Evolutionary conservation across 2,329 filamentous ascomycete species (phyloP), one percentile per base, ranked within the genome.

Genomic region (Remersonia thermophila): DNA sequence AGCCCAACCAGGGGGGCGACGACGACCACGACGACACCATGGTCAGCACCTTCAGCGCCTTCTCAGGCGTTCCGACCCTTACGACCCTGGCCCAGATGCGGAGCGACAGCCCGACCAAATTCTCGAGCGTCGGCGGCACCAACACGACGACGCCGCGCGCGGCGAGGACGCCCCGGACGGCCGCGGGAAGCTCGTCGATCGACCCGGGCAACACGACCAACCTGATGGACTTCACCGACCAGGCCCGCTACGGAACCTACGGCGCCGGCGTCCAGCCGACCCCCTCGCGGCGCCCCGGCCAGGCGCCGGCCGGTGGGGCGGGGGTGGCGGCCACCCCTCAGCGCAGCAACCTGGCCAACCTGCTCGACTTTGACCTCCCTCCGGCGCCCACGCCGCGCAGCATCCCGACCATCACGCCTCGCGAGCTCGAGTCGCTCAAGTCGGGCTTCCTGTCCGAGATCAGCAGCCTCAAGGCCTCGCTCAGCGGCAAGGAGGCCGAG

Each of bases 401-500:
- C 37, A 73, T 96, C 27, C 91, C 91, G 0, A 84, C 80, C 7
- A 81, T 96, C 47, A 94, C 87, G 2, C 83, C 91, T 2, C 77
- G 91, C 25, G 91, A 98, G 60, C 67, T 96, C 2, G 91, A 98
- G 55, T 83, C 82, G 11, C 68, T 96, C 41, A 96, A 96, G 57
- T 95, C 87, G 0, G 73, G 73, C 16, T 93, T 93, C 50, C 69
- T 93, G 35, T 93, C 87, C 0, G 84, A 96, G 55, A 93, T 98
- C 41, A 93, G 85, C 43, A 85, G 83, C n/a, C 72, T 98, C 13
- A 91, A 84, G 53, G 91, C 91, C 3, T 89, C 84, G 8, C 67
- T 98, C 8, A 87, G 80, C 50, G 91, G 91, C 33, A 93, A 91
- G 52, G 89, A 96, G 55, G 89, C 89, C 5, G 87, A 96, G 56